Evolutionary conservation across 2,329 filamentous ascomycete genomes (phyloP), one percentile per base, ranked within the genome.

Genomic region (Pestalotiopsis sp.): DNA sequence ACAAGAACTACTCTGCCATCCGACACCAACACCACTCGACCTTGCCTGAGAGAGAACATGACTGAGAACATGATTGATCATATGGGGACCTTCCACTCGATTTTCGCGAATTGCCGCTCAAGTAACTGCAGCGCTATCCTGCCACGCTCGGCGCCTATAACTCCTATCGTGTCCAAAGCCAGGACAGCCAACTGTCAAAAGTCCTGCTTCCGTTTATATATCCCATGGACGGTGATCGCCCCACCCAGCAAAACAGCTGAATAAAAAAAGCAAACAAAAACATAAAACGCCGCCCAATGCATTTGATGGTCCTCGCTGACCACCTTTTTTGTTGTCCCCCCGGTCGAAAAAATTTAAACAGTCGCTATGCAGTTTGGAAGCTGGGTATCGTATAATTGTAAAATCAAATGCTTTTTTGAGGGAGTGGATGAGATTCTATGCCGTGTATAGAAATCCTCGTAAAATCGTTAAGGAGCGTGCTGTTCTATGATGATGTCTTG

Each of bases 341-440:
- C 74, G 68, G 67, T 73, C 71, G 68, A 74, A 77, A 73, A 72
- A 68, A 67, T 75, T 71, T 76, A 82, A 82, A 83, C 81, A 85
- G 83, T 83, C 84, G 85, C 85, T 86, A 87, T 87, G 85, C 85
- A 86, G 79, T 84, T 82, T 82, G 81, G 82, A 80, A 82, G 65
- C 69, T 66, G 74, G 76, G 75, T 77, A 79, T 80, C 76, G 69
- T 76, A 70, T 71, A 74, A n/a, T 52, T n/a, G 45, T 76, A 74
- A 73, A 36, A 77, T 20, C 72, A 77, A 73, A 74, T 76, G 74
- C 73, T 72, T 72, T 70, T 71, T 69, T 72, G 74, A 79, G 77
- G 77, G 78, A 81, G 76, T 73, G 77, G 78, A 75, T 76, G 74
- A 79, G 74, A 79, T 78, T 77, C 75, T 79, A 77, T 78, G 72